Percentiles rank a stretch among this genome's conserved stretches.
Conservation (phyloP, 208 protist species). For the Lotmaria passim region DNA sequence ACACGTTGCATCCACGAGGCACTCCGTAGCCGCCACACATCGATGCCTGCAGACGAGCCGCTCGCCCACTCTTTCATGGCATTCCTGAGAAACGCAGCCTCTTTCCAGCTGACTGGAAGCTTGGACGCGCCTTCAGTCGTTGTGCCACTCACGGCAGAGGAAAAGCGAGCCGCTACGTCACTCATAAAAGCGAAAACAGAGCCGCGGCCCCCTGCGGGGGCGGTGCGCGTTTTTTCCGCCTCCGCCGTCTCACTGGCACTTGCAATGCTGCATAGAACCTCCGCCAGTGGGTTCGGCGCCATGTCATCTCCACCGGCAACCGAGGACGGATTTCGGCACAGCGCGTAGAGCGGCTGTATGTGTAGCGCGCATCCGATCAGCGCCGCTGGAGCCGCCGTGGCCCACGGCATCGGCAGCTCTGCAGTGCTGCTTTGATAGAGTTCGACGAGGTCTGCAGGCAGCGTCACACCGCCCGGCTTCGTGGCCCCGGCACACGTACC, state of each 20-base stretch:
- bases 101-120: conserved; percentile 32
- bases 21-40: conserved; percentile 26
- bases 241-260: conserved; percentile 39
- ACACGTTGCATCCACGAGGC: conserved; percentile 55
- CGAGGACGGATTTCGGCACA: not conserved
- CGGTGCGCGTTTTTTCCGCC: not conserved
- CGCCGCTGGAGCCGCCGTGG: not conserved
- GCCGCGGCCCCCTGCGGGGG: not conserved
- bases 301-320: not conserved
- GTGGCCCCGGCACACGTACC: conserved; percentile 7
- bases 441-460: conserved; percentile 15
- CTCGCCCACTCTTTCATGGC: conserved; percentile 20
- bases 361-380: conserved; percentile 25
- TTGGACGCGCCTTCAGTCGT: not conserved
- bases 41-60: conserved; percentile 7
- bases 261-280: conserved; percentile 35
- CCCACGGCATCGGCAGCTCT: conserved; percentile 7
- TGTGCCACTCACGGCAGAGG: conserved; percentile 1
- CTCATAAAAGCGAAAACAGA: conserved; percentile 40
- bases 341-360: conserved; percentile 20
- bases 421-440: conserved; percentile 9
- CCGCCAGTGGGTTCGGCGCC: conserved; percentile 6
- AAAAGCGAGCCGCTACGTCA: conserved; percentile 36
- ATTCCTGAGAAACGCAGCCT: conserved; percentile 34
- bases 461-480: not conserved